A percentile compares a stretch with the other conserved stretches of the same genome.
These are phyloP conservation scores for Sherardia arvensis DNA, from an alignment of 257 asterid species.

Conservation along the genomic window DNA sequence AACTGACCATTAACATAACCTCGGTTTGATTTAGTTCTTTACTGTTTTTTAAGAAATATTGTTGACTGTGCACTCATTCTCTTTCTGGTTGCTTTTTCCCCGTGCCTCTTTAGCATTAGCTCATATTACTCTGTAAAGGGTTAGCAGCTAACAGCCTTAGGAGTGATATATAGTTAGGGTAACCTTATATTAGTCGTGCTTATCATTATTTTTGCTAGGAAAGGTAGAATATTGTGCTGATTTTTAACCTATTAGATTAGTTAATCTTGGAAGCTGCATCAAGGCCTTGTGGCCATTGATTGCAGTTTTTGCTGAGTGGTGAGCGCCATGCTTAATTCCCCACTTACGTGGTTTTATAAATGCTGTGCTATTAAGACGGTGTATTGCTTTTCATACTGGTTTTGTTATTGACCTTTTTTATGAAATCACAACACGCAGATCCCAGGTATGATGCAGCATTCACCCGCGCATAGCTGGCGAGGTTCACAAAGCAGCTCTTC, in stretches of 20 bases:
- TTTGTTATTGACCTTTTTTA: conserved; percentile 28
- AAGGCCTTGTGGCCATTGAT: neutral
- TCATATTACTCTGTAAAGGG: conserved; percentile 39
- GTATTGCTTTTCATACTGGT: neutral
- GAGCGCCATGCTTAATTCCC: too few relatives aligned
- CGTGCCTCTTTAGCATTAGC: conserved; percentile 21
- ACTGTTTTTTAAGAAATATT: conserved; percentile 37
- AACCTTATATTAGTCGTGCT: conserved; percentile 11
- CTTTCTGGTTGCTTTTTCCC: conserved; percentile 28
- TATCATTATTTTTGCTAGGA: conserved; percentile 11
- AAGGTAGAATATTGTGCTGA: neutral
- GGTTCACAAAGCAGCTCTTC: conserved; percentile 86
- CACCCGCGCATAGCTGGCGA: conserved; percentile 80
- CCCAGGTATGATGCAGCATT: conserved; percentile 65
- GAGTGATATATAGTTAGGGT: conserved; percentile 25
- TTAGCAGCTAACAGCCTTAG: conserved; percentile 52
- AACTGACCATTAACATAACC: conserved; percentile 96
- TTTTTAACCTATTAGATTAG: neutral
- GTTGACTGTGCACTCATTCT: conserved; percentile 22
- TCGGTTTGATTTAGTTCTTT: conserved; percentile 59
- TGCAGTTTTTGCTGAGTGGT: neutral
- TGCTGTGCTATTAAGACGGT: neutral
- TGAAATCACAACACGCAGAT: conserved; percentile 52
- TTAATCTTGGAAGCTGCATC: neutral
- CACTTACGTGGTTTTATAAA: neutral